Evolutionary conservation across 495 filamentous ascomycete species (phyloP).

Genomic region (Staphylotrichum tortipilum): DNA sequence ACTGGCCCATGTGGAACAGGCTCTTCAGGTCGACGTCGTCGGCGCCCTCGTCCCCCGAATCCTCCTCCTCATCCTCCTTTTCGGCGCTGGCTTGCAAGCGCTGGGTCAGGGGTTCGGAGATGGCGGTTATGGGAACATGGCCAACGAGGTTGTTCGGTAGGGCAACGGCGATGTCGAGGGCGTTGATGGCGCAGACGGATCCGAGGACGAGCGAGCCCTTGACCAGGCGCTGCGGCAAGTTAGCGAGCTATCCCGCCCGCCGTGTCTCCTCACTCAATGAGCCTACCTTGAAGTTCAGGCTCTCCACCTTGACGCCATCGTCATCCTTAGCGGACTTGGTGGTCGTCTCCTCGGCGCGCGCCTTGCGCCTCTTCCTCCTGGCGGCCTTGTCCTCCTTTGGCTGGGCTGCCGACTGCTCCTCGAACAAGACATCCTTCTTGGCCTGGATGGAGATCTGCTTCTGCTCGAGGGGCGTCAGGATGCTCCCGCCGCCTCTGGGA

Average conservation of each 20-base stretch:
- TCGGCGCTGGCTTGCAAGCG: conserved; percentile 54
- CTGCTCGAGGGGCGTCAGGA: conserved; percentile 86
- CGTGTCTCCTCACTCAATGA: no score
- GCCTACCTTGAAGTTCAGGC: conserved; percentile 82
- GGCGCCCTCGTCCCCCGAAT: conserved; percentile 36
- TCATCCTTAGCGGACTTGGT: conserved; percentile 39
- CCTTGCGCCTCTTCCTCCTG: conserved; percentile 44
- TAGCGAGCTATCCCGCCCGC: conserved; percentile 21
- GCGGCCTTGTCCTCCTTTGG: conserved; percentile 33
- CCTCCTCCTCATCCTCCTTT: conserved; percentile 43
- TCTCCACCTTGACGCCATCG: conserved; percentile 64
- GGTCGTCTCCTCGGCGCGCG: conserved; percentile 44
- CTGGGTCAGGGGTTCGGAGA: conserved; percentile 55
- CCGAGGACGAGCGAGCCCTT: conserved; percentile 81
- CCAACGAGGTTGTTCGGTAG: conserved; percentile 89
- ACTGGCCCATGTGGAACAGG: conserved; percentile 79
- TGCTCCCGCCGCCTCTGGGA: conserved; percentile 83
- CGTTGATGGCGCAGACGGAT: conserved; percentile 72
- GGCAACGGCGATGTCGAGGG: conserved; percentile 66
- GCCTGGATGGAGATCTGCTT: conserved; percentile 96
- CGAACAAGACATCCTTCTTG: conserved; percentile 85
- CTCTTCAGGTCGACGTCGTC: conserved; percentile 59
- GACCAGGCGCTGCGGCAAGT: conserved; percentile 57
- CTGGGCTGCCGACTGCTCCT: conserved; percentile 55
- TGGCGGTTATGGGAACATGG: conserved; percentile 79